Base-by-base conservation (phyloP, 306 rosid genomes). In the Hippophae rhamnoides region DNA sequence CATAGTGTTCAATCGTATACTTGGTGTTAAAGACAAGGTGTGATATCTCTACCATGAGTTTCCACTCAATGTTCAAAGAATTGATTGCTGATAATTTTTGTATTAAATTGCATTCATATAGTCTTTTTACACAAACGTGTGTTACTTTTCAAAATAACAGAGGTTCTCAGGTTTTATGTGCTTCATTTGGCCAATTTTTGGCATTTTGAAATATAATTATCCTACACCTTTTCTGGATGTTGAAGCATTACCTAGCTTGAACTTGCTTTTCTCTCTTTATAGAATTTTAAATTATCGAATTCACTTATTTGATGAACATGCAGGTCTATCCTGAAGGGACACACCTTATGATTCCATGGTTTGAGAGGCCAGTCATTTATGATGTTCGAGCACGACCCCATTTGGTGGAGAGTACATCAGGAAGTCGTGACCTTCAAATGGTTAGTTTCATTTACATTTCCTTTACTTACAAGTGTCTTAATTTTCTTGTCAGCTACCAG, bases 301-400 rank as follows among this genome's bases (percentile, higher is more conserved):
- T 7, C 44, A 51, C 18, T 54, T n/a, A 14, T 65, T 41, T 25
- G 48, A 62, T 72, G 65, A 42, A 41, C 38, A 8, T 79, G 57
- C 74, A 92, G 99, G 99, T 92, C 43, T 92, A 85, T 74, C 88
- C 95, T 3, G 97, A 90, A 89, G 97, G 97, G 46, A 85, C 97
- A 0, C 96, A 87, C 48, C 68, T 90, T 40, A 68, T 87, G 31
- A 66, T 87, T 62, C 97, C 97, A 2, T 90, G 96, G 96, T 82
- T 90, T 74, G 97, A 90, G 85, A 82, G 96, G 71, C 94, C 97
- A 6, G 76, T 90, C 44, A 90, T 90, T 66, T 90, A 87, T 54
- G 97, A 87, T 79, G 97, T 90, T 47, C 97, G 97, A 26, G 92
- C 95, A 7, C 82, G 86, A 63, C 96, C 97, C 27, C 94, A 83